Conservation (phyloP, 768 basidiomycete species). For the Agaricus bisporus region DNA sequence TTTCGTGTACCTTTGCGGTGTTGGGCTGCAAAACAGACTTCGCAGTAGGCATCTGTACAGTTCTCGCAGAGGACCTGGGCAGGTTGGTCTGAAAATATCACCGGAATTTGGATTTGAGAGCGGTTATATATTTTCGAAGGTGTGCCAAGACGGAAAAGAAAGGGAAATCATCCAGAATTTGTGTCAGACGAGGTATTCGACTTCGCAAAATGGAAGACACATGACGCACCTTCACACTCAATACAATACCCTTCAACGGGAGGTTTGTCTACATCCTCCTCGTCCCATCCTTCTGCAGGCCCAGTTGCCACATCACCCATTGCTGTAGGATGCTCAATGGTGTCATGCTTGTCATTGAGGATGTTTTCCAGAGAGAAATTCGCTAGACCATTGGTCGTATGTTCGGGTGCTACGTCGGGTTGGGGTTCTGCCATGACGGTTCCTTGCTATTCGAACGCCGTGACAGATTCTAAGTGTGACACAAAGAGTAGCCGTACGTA, state of each 20-base stretch:
- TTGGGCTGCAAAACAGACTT: constrained; percentile 82
- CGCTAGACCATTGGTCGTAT: constrained; percentile 12
- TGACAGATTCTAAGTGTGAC: neutral
- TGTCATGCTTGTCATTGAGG: constrained; percentile 56
- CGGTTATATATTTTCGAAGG: no score
- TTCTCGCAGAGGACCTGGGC: constrained; percentile 68
- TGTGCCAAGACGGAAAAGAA: neutral
- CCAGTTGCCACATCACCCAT: constrained; percentile 20
- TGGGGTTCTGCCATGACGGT: constrained; percentile 16
- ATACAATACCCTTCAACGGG: constrained; percentile 65
- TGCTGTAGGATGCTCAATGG: constrained; percentile 45
- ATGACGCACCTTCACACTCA: constrained; percentile 79
- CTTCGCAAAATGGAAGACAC: neutral
- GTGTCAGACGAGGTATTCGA: neutral
- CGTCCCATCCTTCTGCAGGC: constrained; percentile 57
- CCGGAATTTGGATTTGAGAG: no score
- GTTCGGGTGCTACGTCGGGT: constrained; percentile 11
- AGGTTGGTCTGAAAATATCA: constrained; percentile 59
- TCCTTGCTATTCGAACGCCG: neutral
- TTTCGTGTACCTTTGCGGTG: constrained; percentile 80
- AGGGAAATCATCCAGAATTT: neutral
- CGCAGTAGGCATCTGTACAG: constrained; percentile 71
- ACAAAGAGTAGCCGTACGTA: no score
- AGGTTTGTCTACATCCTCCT: constrained; percentile 45
- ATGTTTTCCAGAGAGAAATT: constrained; percentile 67